Evolutionary conservation across 768 basidiomycete species (phyloP), one percentile per base, ranked within the genome.

Genomic region (Macrolepiota dolichaula): DNA sequence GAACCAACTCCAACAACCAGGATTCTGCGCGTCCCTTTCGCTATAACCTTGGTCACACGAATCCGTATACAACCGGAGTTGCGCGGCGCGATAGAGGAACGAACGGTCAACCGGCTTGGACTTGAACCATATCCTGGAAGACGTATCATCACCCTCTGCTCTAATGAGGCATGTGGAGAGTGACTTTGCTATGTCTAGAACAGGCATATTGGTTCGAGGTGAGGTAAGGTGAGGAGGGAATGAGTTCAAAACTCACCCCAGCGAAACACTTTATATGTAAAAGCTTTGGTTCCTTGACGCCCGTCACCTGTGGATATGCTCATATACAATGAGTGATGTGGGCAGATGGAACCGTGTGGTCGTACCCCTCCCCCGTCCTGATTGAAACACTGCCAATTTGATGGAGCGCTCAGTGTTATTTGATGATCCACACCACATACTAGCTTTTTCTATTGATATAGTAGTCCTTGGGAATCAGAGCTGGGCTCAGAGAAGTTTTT

Each of bases 51-150:
- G 66, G 51, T 69, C 68, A 10, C 55, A 57, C 15, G 70, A 71
- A 51, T 69, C 65, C 17, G 70, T 69, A 13, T 57, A 63, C 15
- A 71, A 65, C 51, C 68, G 70, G 1, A 68, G 55, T 38, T 70
- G 69, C 3, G 62, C 62, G 12, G 56, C 67, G 4, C 68, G 64
- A 59, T 68, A 70, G 46, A 60, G 58, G 52, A 69, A 68, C 4
- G 44, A 42, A 12, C 63, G 62, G 29, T 66, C 59, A 44, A 70
- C 50, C 17, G 68, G 70, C 19, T 67, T 50, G 4, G 65, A 61
- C 51, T 66, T 70, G 68, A 71, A 69, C 69, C 70, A 71, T 29
- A 70, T 37, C 35, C 64, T 47, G 17, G 65, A 64, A 36, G 57
- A 50, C 1, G 62, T 40, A 4, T 29, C 56, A 13, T 65, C 62